Evolutionary conservation across 2,329 filamentous ascomycete species (phyloP).

Genomic region (Daldinia sp.): DNA sequence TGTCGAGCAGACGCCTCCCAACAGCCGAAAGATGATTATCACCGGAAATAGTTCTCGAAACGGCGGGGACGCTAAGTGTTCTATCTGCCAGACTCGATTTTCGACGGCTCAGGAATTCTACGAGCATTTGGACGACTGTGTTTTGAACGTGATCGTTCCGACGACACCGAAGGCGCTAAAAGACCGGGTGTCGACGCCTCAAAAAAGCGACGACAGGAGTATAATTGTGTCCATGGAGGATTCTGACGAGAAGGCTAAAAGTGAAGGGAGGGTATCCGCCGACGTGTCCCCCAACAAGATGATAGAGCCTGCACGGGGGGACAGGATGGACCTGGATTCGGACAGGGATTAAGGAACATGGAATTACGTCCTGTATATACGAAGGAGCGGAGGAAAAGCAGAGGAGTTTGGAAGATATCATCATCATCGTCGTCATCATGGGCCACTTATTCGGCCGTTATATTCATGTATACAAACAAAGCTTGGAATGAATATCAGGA

Average conservation of each 20-base stretch:
- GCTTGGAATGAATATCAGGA: slow-evolving; percentile 18
- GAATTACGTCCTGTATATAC: slow-evolving; percentile 22
- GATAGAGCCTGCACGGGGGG: slow-evolving; percentile 36
- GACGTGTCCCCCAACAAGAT: slow-evolving; percentile 32
- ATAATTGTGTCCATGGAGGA: slow-evolving; percentile 38
- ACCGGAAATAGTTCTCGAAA: slow-evolving; percentile 44
- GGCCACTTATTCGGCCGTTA: slow-evolving; percentile 10
- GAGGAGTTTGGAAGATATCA: slow-evolving; percentile 32
- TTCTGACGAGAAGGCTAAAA: slow-evolving; percentile 37
- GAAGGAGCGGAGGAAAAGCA: slow-evolving; percentile 14
- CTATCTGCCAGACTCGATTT: slow-evolving; percentile 84
- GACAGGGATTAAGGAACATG: slow-evolving; percentile 38
- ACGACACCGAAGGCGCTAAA: slow-evolving; percentile 48
- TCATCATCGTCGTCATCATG: slow-evolving; percentile 6
- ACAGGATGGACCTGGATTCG: slow-evolving; percentile 47
- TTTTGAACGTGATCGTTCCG: slow-evolving; percentile 66
- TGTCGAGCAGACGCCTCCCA: slow-evolving; percentile 91
- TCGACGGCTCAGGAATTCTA: slow-evolving; percentile 94
- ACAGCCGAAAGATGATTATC: slow-evolving; percentile 76
- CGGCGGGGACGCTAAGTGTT: slow-evolving; percentile 80
- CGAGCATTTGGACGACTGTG: slow-evolving; percentile 83
- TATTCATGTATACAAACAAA: slow-evolving; percentile 29
- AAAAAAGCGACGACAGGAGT: slow-evolving; percentile 39
- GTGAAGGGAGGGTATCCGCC: slow-evolving; percentile 25
- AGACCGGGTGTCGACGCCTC: slow-evolving; percentile 41